Percentiles rank a stretch among this genome's conserved stretches.
phyloP scores from a whole-genome alignment of 768 basidiomycete genomes.

The Collybia mongolica region DNA sequence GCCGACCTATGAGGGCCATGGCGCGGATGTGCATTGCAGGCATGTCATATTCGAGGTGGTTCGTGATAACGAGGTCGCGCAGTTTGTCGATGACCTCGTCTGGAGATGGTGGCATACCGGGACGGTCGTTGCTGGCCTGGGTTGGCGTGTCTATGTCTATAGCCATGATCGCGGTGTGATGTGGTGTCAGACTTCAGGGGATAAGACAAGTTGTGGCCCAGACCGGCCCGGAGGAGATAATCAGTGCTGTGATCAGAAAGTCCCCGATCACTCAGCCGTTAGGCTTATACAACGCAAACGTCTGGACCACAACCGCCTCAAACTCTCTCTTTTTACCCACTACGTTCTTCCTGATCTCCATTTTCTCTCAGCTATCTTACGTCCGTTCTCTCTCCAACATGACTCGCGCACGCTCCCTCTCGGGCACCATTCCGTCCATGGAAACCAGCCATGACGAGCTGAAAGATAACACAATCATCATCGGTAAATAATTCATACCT shows the following conservation, averaged over 20 bases:
- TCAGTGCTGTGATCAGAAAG: neutral
- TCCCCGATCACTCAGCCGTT: neutral
- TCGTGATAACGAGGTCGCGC: constrained; percentile 56
- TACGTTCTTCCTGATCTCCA: neutral
- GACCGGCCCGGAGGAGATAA: constrained; percentile 1
- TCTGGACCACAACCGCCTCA: too few species aligned
- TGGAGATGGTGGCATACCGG: constrained; percentile 31
- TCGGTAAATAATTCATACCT: constrained; percentile 54
- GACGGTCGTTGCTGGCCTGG: constrained; percentile 25
- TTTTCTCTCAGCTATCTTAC: constrained; percentile 13
- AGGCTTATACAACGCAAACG: neutral
- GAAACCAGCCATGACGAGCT: constrained; percentile 67
- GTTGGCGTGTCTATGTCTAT: constrained; percentile 14
- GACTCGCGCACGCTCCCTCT: constrained; percentile 54
- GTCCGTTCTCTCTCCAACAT: constrained; percentile 20
- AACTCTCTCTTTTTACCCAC: neutral
- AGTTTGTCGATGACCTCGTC: constrained; percentile 61
- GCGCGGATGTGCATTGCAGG: constrained; percentile 61
- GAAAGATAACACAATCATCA: constrained; percentile 85
- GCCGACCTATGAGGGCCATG: constrained; percentile 72
- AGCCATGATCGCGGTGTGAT: constrained; percentile 1
- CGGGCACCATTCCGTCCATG: constrained; percentile 91
- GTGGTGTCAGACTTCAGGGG: too few species aligned
- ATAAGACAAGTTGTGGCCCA: too few species aligned
- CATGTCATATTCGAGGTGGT: constrained; percentile 42